A percentile compares a stretch with the other conserved stretches of the same genome.
These are phyloP conservation scores for Paradendryphiella salina DNA, from an alignment of 2,329 filamentous ascomycete genomes.

Conservation along the genomic window DNA sequence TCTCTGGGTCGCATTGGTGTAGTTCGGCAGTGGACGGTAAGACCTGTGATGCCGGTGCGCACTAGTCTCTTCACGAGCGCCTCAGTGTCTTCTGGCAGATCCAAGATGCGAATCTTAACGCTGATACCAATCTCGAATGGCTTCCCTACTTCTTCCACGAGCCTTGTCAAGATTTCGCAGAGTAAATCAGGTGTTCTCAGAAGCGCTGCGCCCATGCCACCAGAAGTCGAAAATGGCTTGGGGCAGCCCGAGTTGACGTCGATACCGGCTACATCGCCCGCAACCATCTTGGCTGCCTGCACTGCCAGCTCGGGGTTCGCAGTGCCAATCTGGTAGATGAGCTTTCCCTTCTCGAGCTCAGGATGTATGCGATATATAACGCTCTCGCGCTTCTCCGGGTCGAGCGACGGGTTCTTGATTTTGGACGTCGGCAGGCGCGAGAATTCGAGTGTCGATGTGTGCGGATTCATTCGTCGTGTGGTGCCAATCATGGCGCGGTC, in stretches of 20 bases:
- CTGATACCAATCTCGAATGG: slow-evolving; percentile 89
- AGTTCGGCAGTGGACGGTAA: slow-evolving; percentile 95
- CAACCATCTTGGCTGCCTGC: slow-evolving; percentile 79
- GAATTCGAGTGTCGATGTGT: slow-evolving; percentile 82
- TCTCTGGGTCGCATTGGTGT: slow-evolving; percentile 93
- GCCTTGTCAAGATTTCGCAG: slow-evolving; percentile 76
- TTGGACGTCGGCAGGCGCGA: slow-evolving; percentile 74
- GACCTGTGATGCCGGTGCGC: slow-evolving; percentile 83
- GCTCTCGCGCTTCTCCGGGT: slow-evolving; percentile 60
- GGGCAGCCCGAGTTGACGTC: slow-evolving; percentile 98
- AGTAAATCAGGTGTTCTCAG: slow-evolving; percentile 83
- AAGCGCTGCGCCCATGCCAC: slow-evolving; percentile 94
- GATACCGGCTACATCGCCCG: slow-evolving; percentile 85
- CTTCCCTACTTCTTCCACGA: slow-evolving; percentile 76
- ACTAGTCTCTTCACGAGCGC: slow-evolving; percentile 76
- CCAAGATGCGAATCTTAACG: slow-evolving; percentile 91
- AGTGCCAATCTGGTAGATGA: slow-evolving; percentile 93
- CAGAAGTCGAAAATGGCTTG: slow-evolving; percentile 90
- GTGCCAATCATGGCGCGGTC: slow-evolving; percentile 91
- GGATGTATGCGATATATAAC: slow-evolving; percentile 86
- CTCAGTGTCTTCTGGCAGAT: slow-evolving; percentile 75
- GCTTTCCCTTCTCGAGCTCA: slow-evolving; percentile 68
- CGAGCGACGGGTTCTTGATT: slow-evolving; percentile 60
- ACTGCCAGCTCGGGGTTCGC: slow-evolving; percentile 81
- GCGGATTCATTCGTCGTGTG: slow-evolving; percentile 73